Evolutionary conservation across 805 yeast genomes (phyloP).

Genomic region (Candida namnaoensis): DNA sequence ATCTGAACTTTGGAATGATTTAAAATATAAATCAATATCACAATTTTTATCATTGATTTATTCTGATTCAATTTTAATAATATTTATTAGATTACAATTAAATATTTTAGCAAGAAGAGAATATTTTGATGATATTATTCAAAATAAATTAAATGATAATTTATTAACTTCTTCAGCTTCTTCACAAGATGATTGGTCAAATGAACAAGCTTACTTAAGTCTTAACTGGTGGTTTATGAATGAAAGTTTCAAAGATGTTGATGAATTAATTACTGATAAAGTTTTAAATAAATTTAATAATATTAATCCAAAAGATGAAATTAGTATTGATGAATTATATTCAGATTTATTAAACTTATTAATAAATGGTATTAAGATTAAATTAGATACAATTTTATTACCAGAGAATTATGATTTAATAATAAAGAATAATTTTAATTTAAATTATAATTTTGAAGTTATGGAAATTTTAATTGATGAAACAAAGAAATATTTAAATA

Average conservation of each 20-base stretch:
- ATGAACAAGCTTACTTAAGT: constrained; percentile 78
- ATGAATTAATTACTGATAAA: constrained; percentile 40
- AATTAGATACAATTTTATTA: constrained; percentile 11
- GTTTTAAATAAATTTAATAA: constrained; percentile 55
- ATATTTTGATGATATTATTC: constrained; percentile 71
- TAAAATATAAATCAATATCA: constrained; percentile 67
- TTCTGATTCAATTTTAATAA: constrained; percentile 56
- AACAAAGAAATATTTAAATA: constrained; percentile 24
- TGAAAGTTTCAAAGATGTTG: constrained; percentile 66
- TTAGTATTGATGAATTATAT: constrained; percentile 50
- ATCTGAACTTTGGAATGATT: constrained; percentile 74
- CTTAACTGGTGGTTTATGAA: constrained; percentile 92
- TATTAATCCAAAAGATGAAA: constrained; percentile 65
- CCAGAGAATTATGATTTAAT: neutral
- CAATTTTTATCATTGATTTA: constrained; percentile 67
- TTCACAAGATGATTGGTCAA: constrained; percentile 34
- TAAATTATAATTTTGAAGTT: constrained; percentile 11
- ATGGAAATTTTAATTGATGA: constrained; percentile 27
- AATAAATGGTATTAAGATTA: constrained; percentile 5
- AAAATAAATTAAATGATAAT: constrained; percentile 12
- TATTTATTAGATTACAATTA: constrained; percentile 77
- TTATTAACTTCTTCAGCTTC: constrained; percentile 11
- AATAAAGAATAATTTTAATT: constrained; percentile 1
- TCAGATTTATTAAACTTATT: constrained; percentile 5
- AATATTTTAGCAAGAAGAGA: constrained; percentile 84